Conservation (phyloP, 2,329 filamentous ascomycete species). For the Penicillium janthinellum region DNA sequence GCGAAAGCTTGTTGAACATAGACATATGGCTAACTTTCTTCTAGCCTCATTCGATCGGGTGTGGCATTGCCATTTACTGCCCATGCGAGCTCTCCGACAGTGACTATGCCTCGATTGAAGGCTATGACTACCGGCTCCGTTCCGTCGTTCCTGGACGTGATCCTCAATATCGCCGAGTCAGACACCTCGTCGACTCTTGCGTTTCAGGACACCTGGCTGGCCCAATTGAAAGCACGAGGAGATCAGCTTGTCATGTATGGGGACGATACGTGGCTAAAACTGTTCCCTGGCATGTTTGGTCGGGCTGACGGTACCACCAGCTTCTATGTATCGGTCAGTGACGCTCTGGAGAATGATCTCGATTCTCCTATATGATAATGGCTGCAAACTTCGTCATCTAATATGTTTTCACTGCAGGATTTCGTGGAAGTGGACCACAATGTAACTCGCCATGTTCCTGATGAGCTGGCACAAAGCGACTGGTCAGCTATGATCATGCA, state of each 20-base stretch:
- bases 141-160: slow-evolving; percentile 96
- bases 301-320: slow-evolving; percentile 90
- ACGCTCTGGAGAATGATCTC: neutral
- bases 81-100: slow-evolving; percentile 92
- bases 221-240: slow-evolving; percentile 77
- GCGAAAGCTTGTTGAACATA: slow-evolving; percentile 2
- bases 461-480: slow-evolving; percentile 73
- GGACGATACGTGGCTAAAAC: slow-evolving; percentile 96
- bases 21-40: slow-evolving; percentile 10
- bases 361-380: neutral
- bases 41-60: slow-evolving; percentile 79
- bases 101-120: slow-evolving; percentile 97
- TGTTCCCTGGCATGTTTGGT: slow-evolving; percentile 87
- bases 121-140: slow-evolving; percentile 96
- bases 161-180: slow-evolving; percentile 92
- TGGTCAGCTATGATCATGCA: slow-evolving; percentile 95
- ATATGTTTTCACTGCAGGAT: slow-evolving; percentile 59
- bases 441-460: slow-evolving; percentile 84
- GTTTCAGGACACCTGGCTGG: slow-evolving; percentile 91
- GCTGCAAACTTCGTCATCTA: neutral
- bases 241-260: slow-evolving; percentile 92
- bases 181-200: slow-evolving; percentile 87
- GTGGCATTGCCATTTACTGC: slow-evolving; percentile 90
- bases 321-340: slow-evolving; percentile 92
- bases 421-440: slow-evolving; percentile 98